A percentile compares a stretch with the other conserved stretches of the same genome.
These are phyloP conservation scores for Diaporthe sp. DNA, from an alignment of 2,329 filamentous ascomycete species.

Conservation along the genomic window DNA sequence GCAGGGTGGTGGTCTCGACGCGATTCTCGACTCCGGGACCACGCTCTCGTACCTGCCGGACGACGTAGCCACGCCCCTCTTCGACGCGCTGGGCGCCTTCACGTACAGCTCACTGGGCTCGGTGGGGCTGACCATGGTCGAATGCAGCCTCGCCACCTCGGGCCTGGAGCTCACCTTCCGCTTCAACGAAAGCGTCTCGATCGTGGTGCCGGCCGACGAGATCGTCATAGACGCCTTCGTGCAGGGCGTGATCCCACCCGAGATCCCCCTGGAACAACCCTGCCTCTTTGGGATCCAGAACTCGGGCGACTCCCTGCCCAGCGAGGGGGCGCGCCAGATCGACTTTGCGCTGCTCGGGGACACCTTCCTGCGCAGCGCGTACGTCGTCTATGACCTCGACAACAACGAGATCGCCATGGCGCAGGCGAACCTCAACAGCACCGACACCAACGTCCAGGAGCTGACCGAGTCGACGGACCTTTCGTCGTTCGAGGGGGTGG, in stretches of 20 bases:
- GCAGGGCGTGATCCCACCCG: slow-evolving; percentile 40
- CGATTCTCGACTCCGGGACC: slow-evolving; percentile 75
- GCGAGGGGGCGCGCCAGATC: slow-evolving; percentile 2
- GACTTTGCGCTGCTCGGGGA: slow-evolving; percentile 54
- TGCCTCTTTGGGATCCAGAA: slow-evolving; percentile 68
- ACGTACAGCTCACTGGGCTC: slow-evolving; percentile 47
- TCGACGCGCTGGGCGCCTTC: slow-evolving; percentile 49
- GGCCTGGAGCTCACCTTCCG: slow-evolving; percentile 51
- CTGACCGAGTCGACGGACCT: slow-evolving; percentile 53
- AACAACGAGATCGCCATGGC: slow-evolving; percentile 63
- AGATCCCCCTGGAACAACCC: slow-evolving; percentile 52
- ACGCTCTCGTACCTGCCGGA: slow-evolving; percentile 73
- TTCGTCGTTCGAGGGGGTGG: slow-evolving; percentile 56
- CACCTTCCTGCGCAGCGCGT: slow-evolving; percentile 59
- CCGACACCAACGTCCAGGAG: slow-evolving; percentile 56
- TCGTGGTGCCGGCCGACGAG: slow-evolving; percentile 47
- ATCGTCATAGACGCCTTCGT: slow-evolving; percentile 52
- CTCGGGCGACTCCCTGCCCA: slow-evolving; percentile 38
- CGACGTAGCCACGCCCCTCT: slow-evolving; percentile 53
- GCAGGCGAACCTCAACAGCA: slow-evolving; percentile 62
- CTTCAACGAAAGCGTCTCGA: slow-evolving; percentile 49
- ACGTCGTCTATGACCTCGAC: slow-evolving; percentile 65
- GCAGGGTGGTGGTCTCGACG: slow-evolving; percentile 50
- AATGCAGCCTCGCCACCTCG: slow-evolving; percentile 50
- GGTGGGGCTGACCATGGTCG: slow-evolving; percentile 50